Evolutionary conservation across 495 filamentous ascomycete species (phyloP).

Genomic region (Ramalina peruviana): DNA sequence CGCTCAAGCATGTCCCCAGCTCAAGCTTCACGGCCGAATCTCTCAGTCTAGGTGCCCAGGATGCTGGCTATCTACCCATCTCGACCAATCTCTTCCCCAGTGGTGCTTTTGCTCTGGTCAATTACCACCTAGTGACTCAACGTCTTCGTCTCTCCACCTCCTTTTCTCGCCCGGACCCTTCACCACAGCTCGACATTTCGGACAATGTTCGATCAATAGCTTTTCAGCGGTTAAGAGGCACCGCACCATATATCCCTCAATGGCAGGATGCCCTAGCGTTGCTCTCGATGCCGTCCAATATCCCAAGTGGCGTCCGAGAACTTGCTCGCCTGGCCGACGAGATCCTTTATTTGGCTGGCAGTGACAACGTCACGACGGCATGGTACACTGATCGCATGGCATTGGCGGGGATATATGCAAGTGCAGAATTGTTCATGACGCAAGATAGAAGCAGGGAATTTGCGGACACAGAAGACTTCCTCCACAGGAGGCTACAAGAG

Average conservation of each 20-base stretch:
- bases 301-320: constrained; percentile 65
- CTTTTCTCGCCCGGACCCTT: constrained; percentile 18
- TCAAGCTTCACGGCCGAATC: constrained; percentile 68
- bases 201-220: constrained; percentile 49
- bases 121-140: constrained; percentile 65
- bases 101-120: constrained; percentile 67
- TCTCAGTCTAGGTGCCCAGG: constrained; percentile 63
- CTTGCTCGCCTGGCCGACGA: constrained; percentile 73
- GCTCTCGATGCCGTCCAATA: constrained; percentile 66
- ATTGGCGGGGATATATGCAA: constrained; percentile 68
- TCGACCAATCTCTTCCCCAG: constrained; percentile 68
- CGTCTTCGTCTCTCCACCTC: constrained; percentile 36
- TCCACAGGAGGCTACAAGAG: constrained; percentile 65
- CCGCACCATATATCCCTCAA: constrained; percentile 48
- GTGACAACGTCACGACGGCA: constrained; percentile 60
- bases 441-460: constrained; percentile 56
- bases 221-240: constrained; percentile 60
- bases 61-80: constrained; percentile 74
- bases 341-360: constrained; percentile 73
- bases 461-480: constrained; percentile 61
- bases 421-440: constrained; percentile 85
- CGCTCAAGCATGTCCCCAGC: constrained; percentile 61
- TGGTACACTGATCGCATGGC: constrained; percentile 88
- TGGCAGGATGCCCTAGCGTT: constrained; percentile 90
- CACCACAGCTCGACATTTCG: constrained; percentile 31